These are phyloP conservation scores for Leishmania lainsoni DNA, from an alignment of 208 protist species.

Conservation along the genomic window DNA sequence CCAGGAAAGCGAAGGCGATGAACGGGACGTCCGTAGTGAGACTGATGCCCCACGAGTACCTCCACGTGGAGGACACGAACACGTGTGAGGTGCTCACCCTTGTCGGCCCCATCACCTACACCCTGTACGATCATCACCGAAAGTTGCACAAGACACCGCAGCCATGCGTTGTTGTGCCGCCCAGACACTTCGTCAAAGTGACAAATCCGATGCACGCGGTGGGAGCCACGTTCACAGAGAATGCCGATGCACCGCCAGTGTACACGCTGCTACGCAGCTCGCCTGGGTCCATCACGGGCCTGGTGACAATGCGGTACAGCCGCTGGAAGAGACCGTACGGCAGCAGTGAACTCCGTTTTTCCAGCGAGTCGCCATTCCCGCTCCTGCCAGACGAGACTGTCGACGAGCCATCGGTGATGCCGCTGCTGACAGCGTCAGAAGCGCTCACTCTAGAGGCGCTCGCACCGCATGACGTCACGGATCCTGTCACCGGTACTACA, in stretches of 20 bases:
- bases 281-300: not conserved
- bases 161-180: slow-evolving; percentile 73
- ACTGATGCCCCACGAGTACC: slow-evolving; percentile 72
- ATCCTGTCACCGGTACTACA: not conserved
- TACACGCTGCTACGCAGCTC: slow-evolving; percentile 13
- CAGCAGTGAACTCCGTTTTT: slow-evolving; percentile 82
- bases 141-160: slow-evolving; percentile 40
- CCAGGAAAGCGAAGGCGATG: slow-evolving; percentile 2
- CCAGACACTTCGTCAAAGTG: slow-evolving; percentile 89
- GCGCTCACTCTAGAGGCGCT: slow-evolving; percentile 43
- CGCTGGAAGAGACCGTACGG: slow-evolving; percentile 39
- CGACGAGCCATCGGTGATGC: slow-evolving; percentile 38
- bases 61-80: slow-evolving; percentile 86
- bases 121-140: slow-evolving; percentile 71
- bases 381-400: slow-evolving; percentile 83
- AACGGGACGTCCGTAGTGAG: slow-evolving; percentile 45
- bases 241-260: slow-evolving; percentile 3
- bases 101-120: slow-evolving; percentile 88
- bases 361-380: slow-evolving; percentile 82
- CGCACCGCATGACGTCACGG: slow-evolving; percentile 16
- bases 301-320: slow-evolving; percentile 20
- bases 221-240: not conserved
- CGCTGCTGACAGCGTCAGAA: slow-evolving; percentile 62
- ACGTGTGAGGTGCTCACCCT: slow-evolving; percentile 83
- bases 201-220: slow-evolving; percentile 52